Base-by-base conservation (phyloP, 768 basidiomycete genomes). In the Tulasnella sp. region DNA sequence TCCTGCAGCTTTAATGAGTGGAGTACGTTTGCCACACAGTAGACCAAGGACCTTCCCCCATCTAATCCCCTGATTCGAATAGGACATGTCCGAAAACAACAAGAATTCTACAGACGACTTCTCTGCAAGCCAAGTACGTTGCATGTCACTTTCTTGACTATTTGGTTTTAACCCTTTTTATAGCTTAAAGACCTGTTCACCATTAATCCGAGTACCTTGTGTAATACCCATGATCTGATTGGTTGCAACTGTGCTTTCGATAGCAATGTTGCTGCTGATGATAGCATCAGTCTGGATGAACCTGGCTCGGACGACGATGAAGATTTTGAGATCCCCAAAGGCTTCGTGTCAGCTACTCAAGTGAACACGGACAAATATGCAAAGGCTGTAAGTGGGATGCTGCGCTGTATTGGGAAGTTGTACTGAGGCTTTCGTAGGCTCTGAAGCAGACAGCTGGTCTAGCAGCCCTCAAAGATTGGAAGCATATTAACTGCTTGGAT, bases 141-240 rank as follows among this genome's bases (percentile, higher is more conserved):
- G 20, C 10, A 25, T 27, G 28, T 53, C 34, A 51, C 25, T 51
- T 34, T 25, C 47, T 54, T 45, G 16, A 13, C 9, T 4, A 42
- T 34, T 54, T 53, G 33, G 28, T 22, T 39, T 56, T 46, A 45
- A 16, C 9, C 0, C 7, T n/a, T 43, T 19, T 41, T 32, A 10
- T 61, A 98, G 85, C 76, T 98, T 37, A 81, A 81, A 32, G 89
- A 92, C 63, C 86, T 98, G 57, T 98, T 96, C 66, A 81, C 79
- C n/a, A 71, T 95, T 37, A 78, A 91, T 65, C 68, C 72, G 0
- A 69, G 79, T 48, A 91, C 89, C 0, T 67, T 71, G 6, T 92
- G 88, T 67, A 83, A 92, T 55, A 98, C 92, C 1, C 93, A 98
- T 59, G 93, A 96, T 57, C 72, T 96, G 15, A 70, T 96, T 12